Percentiles rank a stretch among this genome's conserved stretches.
Conservation (phyloP, 129 eudicot species). For the Dittrichia graveolens region DNA sequence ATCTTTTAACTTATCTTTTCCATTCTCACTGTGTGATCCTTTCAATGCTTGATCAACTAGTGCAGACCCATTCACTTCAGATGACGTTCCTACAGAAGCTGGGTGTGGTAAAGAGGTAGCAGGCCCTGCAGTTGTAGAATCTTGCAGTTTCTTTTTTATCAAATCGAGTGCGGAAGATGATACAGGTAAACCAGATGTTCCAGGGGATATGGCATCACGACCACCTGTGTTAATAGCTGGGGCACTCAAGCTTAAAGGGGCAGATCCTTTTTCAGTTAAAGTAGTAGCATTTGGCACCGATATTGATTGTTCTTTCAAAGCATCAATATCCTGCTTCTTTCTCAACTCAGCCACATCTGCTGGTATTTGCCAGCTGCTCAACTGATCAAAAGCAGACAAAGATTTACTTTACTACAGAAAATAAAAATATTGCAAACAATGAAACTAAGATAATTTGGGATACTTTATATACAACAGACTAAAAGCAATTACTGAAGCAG, state of each 20-base stretch:
- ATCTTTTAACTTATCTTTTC: slow-evolving; percentile 73
- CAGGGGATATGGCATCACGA: slow-evolving; percentile 73
- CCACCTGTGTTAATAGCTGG: slow-evolving; percentile 97
- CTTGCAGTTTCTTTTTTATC: slow-evolving; percentile 92
- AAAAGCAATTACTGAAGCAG: neutral
- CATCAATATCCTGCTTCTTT: slow-evolving; percentile 68
- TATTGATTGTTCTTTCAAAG: slow-evolving; percentile 53
- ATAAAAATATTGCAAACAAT: neutral
- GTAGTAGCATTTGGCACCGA: slow-evolving; percentile 49
- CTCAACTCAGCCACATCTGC: slow-evolving; percentile 73
- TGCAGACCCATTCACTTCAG: slow-evolving; percentile 69
- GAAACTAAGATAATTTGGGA: slow-evolving; percentile 8
- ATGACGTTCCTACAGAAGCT: slow-evolving; percentile 40
- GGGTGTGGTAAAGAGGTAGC: slow-evolving; percentile 49
- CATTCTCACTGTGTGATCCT: slow-evolving; percentile 63
- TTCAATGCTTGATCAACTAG: slow-evolving; percentile 48
- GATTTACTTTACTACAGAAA: slow-evolving; percentile 8
- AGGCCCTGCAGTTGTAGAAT: slow-evolving; percentile 56
- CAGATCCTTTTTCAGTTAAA: slow-evolving; percentile 58
- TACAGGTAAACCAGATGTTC: slow-evolving; percentile 45
- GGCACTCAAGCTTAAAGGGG: slow-evolving; percentile 61
- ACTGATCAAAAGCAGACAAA: slow-evolving; percentile 43
- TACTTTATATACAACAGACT: slow-evolving; percentile 13
- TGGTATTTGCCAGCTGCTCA: slow-evolving; percentile 99
- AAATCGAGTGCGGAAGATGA: slow-evolving; percentile 90